Percentiles rank a stretch among this genome's conserved stretches.
Conservation (phyloP, 176 grass and related monocot species). For the Chloris gayana region DNA sequence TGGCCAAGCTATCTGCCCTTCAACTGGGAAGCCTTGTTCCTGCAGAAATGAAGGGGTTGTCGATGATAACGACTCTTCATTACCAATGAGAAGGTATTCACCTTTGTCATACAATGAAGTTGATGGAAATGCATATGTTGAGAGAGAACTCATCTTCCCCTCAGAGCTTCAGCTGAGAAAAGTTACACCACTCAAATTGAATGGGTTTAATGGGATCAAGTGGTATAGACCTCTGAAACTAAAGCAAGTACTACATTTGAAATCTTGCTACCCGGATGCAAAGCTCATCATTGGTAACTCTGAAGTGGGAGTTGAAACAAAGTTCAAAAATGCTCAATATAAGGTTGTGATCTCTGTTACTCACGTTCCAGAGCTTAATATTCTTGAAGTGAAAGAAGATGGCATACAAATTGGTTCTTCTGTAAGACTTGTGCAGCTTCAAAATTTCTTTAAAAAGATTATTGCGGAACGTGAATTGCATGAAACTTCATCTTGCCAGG, state of each 20-base stretch:
- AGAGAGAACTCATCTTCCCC: slow-evolving; percentile 94
- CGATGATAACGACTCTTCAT: slow-evolving; percentile 32
- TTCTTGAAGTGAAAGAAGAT: slow-evolving; percentile 64
- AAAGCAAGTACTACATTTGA: slow-evolving; percentile 70
- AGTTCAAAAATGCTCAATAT: slow-evolving; percentile 86
- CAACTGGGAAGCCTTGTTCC: slow-evolving; percentile 90
- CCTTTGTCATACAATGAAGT: slow-evolving; percentile 74
- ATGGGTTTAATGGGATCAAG: slow-evolving; percentile 73
- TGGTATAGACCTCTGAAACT: slow-evolving; percentile 92
- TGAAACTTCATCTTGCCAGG: slow-evolving; percentile 78
- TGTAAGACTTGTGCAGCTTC: slow-evolving; percentile 74
- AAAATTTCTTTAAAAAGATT: slow-evolving; percentile 71
- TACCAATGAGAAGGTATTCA: slow-evolving; percentile 54
- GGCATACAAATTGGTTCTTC: slow-evolving; percentile 90
- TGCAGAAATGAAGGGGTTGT: slow-evolving; percentile 48
- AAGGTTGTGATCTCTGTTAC: slow-evolving; percentile 76
- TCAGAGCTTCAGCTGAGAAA: slow-evolving; percentile 82
- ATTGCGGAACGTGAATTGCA: slow-evolving; percentile 44
- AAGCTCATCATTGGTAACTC: slow-evolving; percentile 90
- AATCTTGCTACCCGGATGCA: slow-evolving; percentile 73
- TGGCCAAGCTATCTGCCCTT: slow-evolving; percentile 75
- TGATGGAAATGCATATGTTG: slow-evolving; percentile 74
- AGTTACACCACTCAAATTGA: slow-evolving; percentile 59
- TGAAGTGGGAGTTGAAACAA: slow-evolving; percentile 93
- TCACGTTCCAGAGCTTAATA: slow-evolving; percentile 85